A percentile compares a stretch with the other conserved stretches of the same genome.
Conservation (phyloP, 2,329 filamentous ascomycete genomes). For the Cadophora malorum region DNA sequence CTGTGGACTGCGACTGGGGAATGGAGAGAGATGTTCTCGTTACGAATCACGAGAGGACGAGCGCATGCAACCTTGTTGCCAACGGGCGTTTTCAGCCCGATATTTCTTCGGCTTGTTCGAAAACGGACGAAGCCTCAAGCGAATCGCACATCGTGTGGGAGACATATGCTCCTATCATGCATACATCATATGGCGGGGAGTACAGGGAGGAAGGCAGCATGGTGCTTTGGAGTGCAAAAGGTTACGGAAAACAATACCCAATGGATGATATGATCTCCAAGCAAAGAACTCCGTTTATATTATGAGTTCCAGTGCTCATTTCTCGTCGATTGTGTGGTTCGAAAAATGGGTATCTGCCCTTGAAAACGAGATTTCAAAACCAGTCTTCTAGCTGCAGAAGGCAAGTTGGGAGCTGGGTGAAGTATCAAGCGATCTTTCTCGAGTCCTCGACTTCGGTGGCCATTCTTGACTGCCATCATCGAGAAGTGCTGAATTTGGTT, state of each 20-base stretch:
- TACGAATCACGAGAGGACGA: slow-evolving; percentile 12
- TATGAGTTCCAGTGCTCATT: neutral
- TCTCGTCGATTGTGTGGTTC: too few species aligned
- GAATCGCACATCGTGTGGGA: neutral
- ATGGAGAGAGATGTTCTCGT: neutral
- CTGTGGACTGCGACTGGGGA: neutral
- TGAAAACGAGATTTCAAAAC: neutral
- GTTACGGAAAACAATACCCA: slow-evolving; percentile 26
- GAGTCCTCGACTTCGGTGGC: neutral
- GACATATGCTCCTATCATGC: neutral
- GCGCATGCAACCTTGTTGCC: neutral
- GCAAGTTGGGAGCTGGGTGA: neutral
- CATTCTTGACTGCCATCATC: too few species aligned
- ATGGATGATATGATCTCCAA: slow-evolving; percentile 1
- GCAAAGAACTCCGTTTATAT: too few species aligned
- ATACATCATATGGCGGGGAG: slow-evolving; percentile 8
- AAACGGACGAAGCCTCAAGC: neutral
- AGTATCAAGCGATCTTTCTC: neutral
- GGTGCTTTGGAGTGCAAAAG: slow-evolving; percentile 16
- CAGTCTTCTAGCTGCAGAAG: neutral
- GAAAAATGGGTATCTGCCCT: too few species aligned
- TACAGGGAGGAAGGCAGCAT: slow-evolving; percentile 10
- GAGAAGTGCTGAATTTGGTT: too few species aligned
- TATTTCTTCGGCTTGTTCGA: neutral
- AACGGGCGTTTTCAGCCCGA: neutral